Evolutionary conservation across 768 basidiomycete genomes (phyloP), one percentile per base, ranked within the genome.

Genomic region (Saitozyma podzolica): DNA sequence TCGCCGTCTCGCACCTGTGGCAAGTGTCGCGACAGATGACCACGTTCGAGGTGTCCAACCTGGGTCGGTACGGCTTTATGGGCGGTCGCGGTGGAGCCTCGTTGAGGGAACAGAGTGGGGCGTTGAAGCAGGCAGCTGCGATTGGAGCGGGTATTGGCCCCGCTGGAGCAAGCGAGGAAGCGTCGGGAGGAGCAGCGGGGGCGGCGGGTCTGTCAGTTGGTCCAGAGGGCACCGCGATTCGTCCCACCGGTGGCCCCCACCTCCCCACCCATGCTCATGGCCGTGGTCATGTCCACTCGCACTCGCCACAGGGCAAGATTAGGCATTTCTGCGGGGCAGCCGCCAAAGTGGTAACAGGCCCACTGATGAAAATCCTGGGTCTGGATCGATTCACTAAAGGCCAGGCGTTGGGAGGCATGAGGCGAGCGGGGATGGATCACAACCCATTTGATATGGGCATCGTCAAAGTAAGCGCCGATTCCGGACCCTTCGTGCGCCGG

Each of bases 41-140:
- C 1, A 97, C 95, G 0, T 84, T 94, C 58, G 95, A 99, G 75
- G 91, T 98, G 3, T 88, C 88, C 62, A 99, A 99, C 74, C 86
- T 98, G 2, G 92, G 95, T 3, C 86, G 95, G 51, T 97, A 88
- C 73, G 95, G 96, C 11, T 97, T 88, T 82, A 95, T 99, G 92
- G 95, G 96, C 43, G 94, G 94, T 0, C 87, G 91, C 47, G 81
- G 81, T 9, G 80, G 80, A 13, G 64, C 66, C 9, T 70, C 67
- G 16, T 52, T 81, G 49, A 51, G 75, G 7, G 79, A 78, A 45
- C 80, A 80, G 60, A 64, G 68, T 40, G 80, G 80, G 10, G 80
- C 80, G 3, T 64, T 79, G 66, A 63, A 62, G 13, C 65, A 69
- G 42, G 63, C 70, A 45, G 52, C 49, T 0, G 65, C 54, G 43